Evolutionary conservation across 805 yeast genomes (phyloP).

Genomic region (Lachancea fermentati): DNA sequence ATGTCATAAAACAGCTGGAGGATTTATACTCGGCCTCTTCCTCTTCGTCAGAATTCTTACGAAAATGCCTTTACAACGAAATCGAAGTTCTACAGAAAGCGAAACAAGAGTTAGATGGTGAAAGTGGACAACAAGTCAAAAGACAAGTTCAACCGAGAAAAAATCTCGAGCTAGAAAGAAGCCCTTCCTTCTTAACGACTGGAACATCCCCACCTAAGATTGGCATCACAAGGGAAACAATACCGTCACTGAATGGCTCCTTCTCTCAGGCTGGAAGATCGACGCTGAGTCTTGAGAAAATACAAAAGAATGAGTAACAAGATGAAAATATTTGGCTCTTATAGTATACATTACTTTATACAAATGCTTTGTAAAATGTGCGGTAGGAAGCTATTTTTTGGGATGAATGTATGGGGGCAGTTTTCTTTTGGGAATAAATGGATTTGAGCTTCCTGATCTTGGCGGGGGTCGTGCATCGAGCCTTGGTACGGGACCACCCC

Average conservation of each 20-base stretch:
- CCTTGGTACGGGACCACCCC: neutral
- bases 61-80: constrained; percentile 13
- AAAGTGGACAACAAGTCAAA: too few species aligned
- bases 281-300: neutral
- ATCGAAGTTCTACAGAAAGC: constrained; percentile 21
- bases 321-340: neutral
- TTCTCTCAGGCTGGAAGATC: neutral
- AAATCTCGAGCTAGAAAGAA: constrained; percentile 1
- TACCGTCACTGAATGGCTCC: neutral
- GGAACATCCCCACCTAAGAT: constrained; percentile 30
- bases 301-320: constrained; percentile 4
- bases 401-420: constrained; percentile 10
- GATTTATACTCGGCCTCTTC: neutral
- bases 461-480: neutral
- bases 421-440: constrained; percentile 24
- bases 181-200: constrained; percentile 14
- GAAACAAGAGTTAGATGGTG: constrained; percentile 11
- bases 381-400: constrained; percentile 1
- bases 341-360: neutral
- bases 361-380: neutral
- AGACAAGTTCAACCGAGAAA: neutral
- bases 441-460: constrained; percentile 4
- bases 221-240: constrained; percentile 13
- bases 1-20: constrained; percentile 1
- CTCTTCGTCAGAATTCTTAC: neutral